A percentile compares a stretch with the other conserved stretches of the same genome.
phyloP scores from a whole-genome alignment of 2,329 filamentous ascomycete species.

The Penicillium sp. region DNA sequence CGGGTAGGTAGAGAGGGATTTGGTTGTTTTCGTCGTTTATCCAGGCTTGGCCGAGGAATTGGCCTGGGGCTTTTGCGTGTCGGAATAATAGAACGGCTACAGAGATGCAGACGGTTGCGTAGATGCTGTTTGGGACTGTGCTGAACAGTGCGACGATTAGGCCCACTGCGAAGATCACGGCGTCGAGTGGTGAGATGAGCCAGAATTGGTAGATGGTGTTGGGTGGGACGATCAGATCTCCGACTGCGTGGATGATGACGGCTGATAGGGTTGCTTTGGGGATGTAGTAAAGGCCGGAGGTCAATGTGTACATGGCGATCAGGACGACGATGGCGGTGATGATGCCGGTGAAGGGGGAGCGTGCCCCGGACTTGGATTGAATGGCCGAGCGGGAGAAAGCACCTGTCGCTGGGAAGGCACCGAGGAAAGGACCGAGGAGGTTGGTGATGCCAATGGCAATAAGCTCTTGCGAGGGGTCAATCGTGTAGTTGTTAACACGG shows the following conservation, averaged over 20 bases:
- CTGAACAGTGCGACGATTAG: slow-evolving; percentile 83
- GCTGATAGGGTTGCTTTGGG: slow-evolving; percentile 73
- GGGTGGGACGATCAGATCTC: slow-evolving; percentile 82
- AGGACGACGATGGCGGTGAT: slow-evolving; percentile 81
- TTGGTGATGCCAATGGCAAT: slow-evolving; percentile 89
- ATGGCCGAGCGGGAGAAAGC: slow-evolving; percentile 93
- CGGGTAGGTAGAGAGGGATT: slow-evolving; percentile 64
- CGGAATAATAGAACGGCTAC: slow-evolving; percentile 75
- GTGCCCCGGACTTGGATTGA: slow-evolving; percentile 88
- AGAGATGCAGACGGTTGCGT: slow-evolving; percentile 74
- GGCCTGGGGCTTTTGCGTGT: slow-evolving; percentile 73
- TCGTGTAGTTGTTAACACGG: slow-evolving; percentile 87
- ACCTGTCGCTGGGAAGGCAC: slow-evolving; percentile 83
- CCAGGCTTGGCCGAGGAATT: slow-evolving; percentile 67
- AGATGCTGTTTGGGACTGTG: slow-evolving; percentile 85
- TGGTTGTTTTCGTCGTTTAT: slow-evolving; percentile 43
- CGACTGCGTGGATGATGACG: slow-evolving; percentile 91
- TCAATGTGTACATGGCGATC: slow-evolving; percentile 79
- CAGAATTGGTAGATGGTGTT: slow-evolving; percentile 90
- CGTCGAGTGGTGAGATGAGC: slow-evolving; percentile 82
- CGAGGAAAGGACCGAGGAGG: slow-evolving; percentile 81
- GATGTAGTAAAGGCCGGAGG: slow-evolving; percentile 87
- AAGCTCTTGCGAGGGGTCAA: slow-evolving; percentile 89
- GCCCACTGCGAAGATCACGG: slow-evolving; percentile 84
- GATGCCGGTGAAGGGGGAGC: slow-evolving; percentile 82